phyloP scores from a whole-genome alignment of 2,329 filamentous ascomycete genomes.

The Sclerotiophoma versabilis region DNA sequence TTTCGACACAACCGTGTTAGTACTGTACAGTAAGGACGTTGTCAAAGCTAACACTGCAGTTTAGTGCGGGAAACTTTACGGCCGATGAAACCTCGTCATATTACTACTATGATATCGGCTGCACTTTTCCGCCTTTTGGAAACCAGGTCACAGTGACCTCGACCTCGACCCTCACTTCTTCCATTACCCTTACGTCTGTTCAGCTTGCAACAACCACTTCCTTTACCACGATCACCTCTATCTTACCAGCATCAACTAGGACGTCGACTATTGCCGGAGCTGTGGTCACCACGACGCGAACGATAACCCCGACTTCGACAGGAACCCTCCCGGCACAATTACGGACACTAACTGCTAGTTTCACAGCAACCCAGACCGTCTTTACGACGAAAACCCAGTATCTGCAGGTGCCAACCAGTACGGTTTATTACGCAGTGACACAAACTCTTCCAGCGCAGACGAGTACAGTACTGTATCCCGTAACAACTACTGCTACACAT shows the following conservation, averaged over 20 bases:
- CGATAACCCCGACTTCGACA: background rate
- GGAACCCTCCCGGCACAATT: background rate
- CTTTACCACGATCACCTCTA: background rate
- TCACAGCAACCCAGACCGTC: background rate
- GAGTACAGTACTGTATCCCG: background rate
- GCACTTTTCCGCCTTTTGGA: conserved; percentile 2
- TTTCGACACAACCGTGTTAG: conserved; percentile 26
- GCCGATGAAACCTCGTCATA: background rate
- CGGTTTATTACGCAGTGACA: background rate
- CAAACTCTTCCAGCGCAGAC: background rate
- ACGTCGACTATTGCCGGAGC: background rate
- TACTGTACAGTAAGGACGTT: background rate
- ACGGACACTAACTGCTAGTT: background rate
- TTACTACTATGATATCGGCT: conserved; percentile 4
- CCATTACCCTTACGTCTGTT: background rate
- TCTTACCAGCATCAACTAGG: background rate
- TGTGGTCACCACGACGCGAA: background rate
- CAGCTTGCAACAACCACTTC: background rate
- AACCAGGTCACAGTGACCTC: background rate
- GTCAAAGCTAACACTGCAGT: background rate
- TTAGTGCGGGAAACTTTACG: background rate
- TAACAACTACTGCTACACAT: background rate
- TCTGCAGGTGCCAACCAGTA: background rate
- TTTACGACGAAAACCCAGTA: background rate
- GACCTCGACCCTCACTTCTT: background rate